phyloP scores from a whole-genome alignment of 345 rosid genomes.

The Lagerstroemia speciosa region DNA sequence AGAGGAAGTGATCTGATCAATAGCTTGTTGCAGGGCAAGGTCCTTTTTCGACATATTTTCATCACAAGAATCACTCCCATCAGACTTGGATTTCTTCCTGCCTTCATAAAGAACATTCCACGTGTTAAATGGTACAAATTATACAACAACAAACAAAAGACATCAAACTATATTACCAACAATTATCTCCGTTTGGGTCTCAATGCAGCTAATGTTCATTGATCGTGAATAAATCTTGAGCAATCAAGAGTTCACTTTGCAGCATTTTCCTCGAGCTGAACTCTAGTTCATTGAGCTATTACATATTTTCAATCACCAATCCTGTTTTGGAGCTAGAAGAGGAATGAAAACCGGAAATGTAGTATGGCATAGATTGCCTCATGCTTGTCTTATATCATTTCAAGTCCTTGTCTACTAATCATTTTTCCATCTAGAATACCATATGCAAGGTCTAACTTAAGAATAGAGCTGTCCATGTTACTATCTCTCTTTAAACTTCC shows the following conservation, averaged over 20 bases:
- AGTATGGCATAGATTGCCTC: no score
- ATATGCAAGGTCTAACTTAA: neutral
- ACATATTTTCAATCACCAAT: no score
- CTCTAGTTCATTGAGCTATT: neutral
- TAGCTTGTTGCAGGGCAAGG: constrained; percentile 72
- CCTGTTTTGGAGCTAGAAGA: no score
- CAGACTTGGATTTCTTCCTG: constrained; percentile 59
- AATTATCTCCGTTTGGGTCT: neutral
- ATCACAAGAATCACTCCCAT: constrained; percentile 58
- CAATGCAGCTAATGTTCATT: neutral
- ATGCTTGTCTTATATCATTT: no score
- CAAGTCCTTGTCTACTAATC: neutral
- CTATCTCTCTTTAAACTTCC: neutral
- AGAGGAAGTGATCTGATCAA: constrained; percentile 73
- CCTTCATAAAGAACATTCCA: constrained; percentile 30
- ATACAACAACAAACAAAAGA: neutral
- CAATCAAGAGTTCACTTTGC: neutral
- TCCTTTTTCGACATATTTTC: constrained; percentile 81
- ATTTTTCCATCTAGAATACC: neutral
- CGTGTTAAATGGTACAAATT: constrained; percentile 2
- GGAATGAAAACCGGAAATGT: no score
- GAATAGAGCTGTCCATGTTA: neutral
- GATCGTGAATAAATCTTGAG: neutral
- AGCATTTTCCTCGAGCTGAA: neutral
- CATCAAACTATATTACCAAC: neutral